Conservation (phyloP, 768 basidiomycete genomes). For the Suillus subluteus region DNA sequence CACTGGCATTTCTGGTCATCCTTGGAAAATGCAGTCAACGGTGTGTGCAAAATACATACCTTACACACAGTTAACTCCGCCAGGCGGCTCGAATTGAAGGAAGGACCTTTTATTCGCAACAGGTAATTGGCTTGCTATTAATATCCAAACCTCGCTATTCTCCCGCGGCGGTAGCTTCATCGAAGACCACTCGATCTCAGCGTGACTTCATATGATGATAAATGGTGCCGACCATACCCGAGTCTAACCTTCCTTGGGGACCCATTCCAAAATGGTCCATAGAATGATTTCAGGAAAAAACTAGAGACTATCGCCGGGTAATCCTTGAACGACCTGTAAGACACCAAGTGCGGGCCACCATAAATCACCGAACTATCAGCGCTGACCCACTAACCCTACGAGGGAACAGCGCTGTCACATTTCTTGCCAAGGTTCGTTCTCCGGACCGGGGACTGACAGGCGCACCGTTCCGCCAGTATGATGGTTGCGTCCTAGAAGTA, state of each 20-base stretch:
- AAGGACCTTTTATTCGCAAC: not conserved
- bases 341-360: constrained; percentile 13
- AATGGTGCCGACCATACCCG: constrained; percentile 8
- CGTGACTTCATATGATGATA: constrained; percentile 19
- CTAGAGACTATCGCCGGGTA: not conserved
- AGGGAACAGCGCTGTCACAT: not conserved
- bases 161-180: constrained; percentile 38
- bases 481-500: not conserved
- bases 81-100: not conserved
- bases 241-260: constrained; percentile 8
- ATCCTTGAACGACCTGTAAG: not conserved
- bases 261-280: not conserved
- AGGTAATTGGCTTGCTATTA: constrained; percentile 12
- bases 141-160: constrained; percentile 13
- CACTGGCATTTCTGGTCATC: not conserved
- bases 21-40: not conserved
- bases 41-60: not conserved
- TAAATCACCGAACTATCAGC: constrained; percentile 28
- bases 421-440: not conserved
- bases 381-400: constrained; percentile 1
- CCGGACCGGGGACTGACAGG: not conserved
- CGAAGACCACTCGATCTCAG: constrained; percentile 28
- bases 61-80: not conserved
- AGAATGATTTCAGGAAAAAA: constrained; percentile 7
- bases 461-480: not conserved